Percentiles rank a stretch among this genome's conserved stretches.
Conservation (phyloP, 208 protist genomes). For the Crithidia thermophila region DNA sequence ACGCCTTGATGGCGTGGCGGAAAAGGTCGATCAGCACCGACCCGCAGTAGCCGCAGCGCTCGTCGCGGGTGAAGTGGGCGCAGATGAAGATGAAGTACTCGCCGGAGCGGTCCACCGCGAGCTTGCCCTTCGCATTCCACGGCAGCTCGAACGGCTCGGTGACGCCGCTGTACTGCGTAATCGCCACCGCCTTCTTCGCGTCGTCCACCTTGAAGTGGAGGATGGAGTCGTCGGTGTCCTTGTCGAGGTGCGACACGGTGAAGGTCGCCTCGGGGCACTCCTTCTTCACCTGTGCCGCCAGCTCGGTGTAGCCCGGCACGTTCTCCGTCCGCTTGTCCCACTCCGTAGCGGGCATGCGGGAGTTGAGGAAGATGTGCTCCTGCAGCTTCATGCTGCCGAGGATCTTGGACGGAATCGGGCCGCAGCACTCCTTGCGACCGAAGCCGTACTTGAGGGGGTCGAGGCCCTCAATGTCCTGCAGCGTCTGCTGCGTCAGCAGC, state of each 20-base stretch:
- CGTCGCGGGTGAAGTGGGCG: constrained; percentile 75
- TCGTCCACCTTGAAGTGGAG: constrained; percentile 63
- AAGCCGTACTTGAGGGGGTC: constrained; percentile 80
- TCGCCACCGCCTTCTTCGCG: constrained; percentile 36
- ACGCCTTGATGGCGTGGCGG: constrained; percentile 49
- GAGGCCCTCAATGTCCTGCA: constrained; percentile 90
- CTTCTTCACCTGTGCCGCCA: constrained; percentile 36
- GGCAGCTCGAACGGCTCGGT: constrained; percentile 55
- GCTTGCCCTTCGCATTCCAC: constrained; percentile 64
- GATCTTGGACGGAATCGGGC: constrained; percentile 64
- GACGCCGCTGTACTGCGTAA: constrained; percentile 62
- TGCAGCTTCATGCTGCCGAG: constrained; percentile 77
- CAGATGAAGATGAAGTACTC: constrained; percentile 90
- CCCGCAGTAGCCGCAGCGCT: constrained; percentile 90
- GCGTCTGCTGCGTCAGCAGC: constrained; percentile 52
- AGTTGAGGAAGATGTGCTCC: constrained; percentile 81
- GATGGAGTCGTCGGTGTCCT: constrained; percentile 58
- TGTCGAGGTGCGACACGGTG: constrained; percentile 40
- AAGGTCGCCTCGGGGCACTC: constrained; percentile 45
- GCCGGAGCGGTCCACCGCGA: constrained; percentile 76
- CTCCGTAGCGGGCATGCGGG: constrained; percentile 54
- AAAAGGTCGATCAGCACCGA: constrained; percentile 84
- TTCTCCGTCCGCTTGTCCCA: constrained; percentile 76
- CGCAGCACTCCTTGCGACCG: constrained; percentile 86
- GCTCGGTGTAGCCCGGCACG: constrained; percentile 56